A percentile compares a stretch with the other conserved stretches of the same genome.
Evolutionary conservation across 345 rosid genomes (phyloP).

Genomic region (Psidium friedrichsthalianum): DNA sequence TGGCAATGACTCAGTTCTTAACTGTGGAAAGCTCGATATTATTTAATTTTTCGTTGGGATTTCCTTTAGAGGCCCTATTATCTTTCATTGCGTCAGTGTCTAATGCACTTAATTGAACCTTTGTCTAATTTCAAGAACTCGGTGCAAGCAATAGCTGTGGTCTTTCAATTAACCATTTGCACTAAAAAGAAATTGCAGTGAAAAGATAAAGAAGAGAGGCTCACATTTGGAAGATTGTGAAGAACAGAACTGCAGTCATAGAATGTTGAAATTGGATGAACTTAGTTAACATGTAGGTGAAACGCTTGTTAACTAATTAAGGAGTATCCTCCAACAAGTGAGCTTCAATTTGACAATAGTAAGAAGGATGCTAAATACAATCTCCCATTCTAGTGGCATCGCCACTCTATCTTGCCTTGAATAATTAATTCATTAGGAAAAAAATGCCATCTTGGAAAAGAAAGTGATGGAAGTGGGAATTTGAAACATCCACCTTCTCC

Average conservation of each 20-base stretch:
- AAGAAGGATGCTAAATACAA: background rate
- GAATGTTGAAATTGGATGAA: background rate
- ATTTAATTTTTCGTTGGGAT: background rate
- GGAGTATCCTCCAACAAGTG: background rate
- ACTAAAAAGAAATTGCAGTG: background rate
- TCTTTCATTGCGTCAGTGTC: background rate
- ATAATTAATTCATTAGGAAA: background rate
- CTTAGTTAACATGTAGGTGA: background rate
- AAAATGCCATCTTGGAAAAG: background rate
- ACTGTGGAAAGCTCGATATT: background rate
- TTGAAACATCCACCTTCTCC: background rate
- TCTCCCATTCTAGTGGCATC: background rate
- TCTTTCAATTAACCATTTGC: background rate
- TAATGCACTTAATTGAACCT: background rate
- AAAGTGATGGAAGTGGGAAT: background rate
- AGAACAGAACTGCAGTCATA: background rate
- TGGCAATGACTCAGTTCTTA: background rate
- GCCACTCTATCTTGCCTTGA: background rate
- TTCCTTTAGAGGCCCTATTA: background rate
- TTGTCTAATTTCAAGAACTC: background rate
- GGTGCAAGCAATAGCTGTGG: background rate
- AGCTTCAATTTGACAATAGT: background rate
- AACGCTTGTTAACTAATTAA: background rate
- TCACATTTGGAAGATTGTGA: background rate
- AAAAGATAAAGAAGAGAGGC: background rate